A percentile compares a stretch with the other conserved stretches of the same genome.
These are phyloP conservation scores for Glycine latifolia DNA, from an alignment of 306 rosid genomes.

Conservation along the genomic window DNA sequence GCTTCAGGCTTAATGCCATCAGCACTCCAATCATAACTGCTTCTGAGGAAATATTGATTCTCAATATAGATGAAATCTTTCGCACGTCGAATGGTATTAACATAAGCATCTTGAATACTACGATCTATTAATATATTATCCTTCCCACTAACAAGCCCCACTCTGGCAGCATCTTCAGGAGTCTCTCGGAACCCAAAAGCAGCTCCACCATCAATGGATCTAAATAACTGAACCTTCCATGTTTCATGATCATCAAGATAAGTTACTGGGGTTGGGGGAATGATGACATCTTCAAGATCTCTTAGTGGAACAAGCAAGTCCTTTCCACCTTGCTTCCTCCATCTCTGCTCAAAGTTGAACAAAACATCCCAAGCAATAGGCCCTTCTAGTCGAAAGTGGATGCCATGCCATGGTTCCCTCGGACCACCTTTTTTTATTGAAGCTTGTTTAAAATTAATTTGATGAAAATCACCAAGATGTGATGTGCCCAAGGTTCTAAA, in stretches of 20 bases:
- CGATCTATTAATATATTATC: constrained; percentile 69
- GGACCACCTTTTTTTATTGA: constrained; percentile 66
- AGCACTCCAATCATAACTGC: constrained; percentile 64
- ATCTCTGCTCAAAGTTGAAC: constrained; percentile 74
- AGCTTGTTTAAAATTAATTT: constrained; percentile 62
- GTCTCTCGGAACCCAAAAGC: constrained; percentile 73
- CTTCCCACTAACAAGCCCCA: constrained; percentile 73
- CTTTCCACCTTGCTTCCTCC: constrained; percentile 76
- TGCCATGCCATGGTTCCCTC: constrained; percentile 76
- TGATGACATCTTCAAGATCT: constrained; percentile 56
- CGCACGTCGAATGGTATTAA: constrained; percentile 74
- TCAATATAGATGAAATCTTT: constrained; percentile 71
- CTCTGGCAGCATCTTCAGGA: constrained; percentile 70
- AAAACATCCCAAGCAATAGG: constrained; percentile 79
- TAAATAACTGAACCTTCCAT: constrained; percentile 74
- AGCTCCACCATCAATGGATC: constrained; percentile 79
- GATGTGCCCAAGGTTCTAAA: constrained; percentile 68
- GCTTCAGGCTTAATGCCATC: constrained; percentile 72
- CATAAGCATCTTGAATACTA: constrained; percentile 70
- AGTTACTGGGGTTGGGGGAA: constrained; percentile 69
- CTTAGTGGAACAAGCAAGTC: constrained; percentile 57
- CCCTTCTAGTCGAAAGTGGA: constrained; percentile 73
- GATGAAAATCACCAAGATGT: constrained; percentile 71
- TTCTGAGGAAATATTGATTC: constrained; percentile 77
- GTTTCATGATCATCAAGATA: constrained; percentile 63